Evolutionary conservation across 2,329 filamentous ascomycete genomes (phyloP).

Genomic region (Calonectria pteridis): DNA sequence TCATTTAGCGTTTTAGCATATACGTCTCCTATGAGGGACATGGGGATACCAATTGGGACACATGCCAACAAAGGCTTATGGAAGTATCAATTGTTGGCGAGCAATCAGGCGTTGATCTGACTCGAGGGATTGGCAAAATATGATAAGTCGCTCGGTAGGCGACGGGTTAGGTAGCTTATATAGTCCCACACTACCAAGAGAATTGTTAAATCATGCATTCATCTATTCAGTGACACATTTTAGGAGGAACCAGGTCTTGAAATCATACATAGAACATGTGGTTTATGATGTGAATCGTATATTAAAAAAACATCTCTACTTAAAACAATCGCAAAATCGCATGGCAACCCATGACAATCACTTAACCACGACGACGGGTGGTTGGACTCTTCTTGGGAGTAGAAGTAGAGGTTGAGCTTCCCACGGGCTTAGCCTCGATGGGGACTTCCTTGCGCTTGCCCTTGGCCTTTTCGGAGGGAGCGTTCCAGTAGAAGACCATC

Average conservation of each 20-base stretch:
- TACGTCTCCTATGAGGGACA: not conserved
- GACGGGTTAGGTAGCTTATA: not conserved
- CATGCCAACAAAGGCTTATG: not conserved
- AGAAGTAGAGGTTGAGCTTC: slow-evolving; percentile 42
- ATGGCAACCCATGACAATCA: slow-evolving; percentile 28
- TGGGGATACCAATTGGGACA: slow-evolving; percentile 33
- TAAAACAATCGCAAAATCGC: slow-evolving; percentile 29
- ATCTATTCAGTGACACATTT: not conserved
- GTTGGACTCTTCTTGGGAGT: slow-evolving; percentile 58
- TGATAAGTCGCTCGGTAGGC: not conserved
- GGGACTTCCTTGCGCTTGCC: slow-evolving; percentile 55
- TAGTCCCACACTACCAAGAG: not conserved
- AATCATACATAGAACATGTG: not conserved
- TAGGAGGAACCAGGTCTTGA: not conserved
- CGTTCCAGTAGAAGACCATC: slow-evolving; percentile 98
- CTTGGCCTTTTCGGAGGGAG: slow-evolving; percentile 62
- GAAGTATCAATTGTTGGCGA: not conserved
- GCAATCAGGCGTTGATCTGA: not conserved
- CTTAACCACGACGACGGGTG: slow-evolving; percentile 58
- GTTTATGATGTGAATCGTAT: slow-evolving; percentile 23
- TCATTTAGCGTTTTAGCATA: slow-evolving; percentile 12
- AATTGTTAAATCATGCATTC: not conserved
- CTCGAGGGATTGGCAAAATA: not conserved
- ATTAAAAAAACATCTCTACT: slow-evolving; percentile 34
- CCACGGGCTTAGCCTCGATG: slow-evolving; percentile 45